Conservation (phyloP, 208 protist species). For the Trypanosoma lewisi region DNA sequence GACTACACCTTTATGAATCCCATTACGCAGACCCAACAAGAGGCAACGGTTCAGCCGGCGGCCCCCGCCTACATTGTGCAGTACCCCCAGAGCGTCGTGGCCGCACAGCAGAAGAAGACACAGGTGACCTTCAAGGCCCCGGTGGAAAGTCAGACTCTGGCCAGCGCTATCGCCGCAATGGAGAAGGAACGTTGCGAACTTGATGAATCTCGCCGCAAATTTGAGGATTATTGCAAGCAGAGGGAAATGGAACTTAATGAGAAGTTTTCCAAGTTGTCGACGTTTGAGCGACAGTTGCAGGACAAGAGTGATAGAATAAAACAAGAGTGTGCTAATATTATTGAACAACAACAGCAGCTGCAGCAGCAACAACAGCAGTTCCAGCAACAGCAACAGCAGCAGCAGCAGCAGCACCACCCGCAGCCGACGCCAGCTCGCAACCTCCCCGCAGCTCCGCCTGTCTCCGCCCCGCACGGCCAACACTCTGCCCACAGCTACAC, state of each 20-base stretch:
- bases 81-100: constrained; percentile 67
- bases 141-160: constrained; percentile 35
- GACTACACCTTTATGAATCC: constrained; percentile 65
- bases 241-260: constrained; percentile 48
- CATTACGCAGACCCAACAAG: constrained; percentile 27
- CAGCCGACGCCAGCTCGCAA: constrained; percentile 14
- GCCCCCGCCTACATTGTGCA: constrained; percentile 48
- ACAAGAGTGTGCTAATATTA: constrained; percentile 33
- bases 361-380: constrained; percentile 29
- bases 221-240: constrained; percentile 47
- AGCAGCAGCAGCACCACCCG: constrained; percentile 35
- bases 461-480: constrained; percentile 2
- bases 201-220: constrained; percentile 36
- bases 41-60: constrained; percentile 10
- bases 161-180: constrained; percentile 37
- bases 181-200: constrained; percentile 43
- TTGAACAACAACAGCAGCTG: constrained; percentile 46
- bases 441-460: constrained; percentile 2
- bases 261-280: constrained; percentile 34
- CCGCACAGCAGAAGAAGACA: constrained; percentile 35
- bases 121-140: constrained; percentile 57
- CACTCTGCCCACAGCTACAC: constrained; percentile 14
- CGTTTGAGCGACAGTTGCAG: constrained; percentile 31
- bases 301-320: constrained; percentile 38
- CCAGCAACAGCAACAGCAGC: constrained; percentile 36